Base-by-base conservation (phyloP, 306 rosid species). In the Gastrolobium villosum region DNA sequence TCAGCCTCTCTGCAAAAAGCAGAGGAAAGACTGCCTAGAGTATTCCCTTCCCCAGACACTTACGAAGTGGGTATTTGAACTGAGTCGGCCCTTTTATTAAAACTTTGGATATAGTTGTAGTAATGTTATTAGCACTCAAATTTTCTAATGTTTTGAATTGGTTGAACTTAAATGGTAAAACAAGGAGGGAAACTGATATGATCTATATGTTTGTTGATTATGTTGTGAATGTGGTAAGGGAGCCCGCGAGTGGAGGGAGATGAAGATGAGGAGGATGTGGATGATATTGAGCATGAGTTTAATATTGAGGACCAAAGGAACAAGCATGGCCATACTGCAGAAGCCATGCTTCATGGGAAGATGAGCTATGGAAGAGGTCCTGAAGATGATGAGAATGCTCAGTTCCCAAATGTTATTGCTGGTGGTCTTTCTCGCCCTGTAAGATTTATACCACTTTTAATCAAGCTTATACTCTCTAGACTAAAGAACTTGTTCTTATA, bases 241-340 rank as follows among this genome's bases (percentile, higher is more conserved):
- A 92, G 99, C 49, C 97, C 99, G 3, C 87, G 99, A 56, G 99
- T 94, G 49, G 92, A 89, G 65, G 99, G 99, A 71, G 99, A 94
- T 53, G 99, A 94, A 0, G 99, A 94, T 40, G 99, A 94, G 78
- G 97, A 94, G 70, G 99, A 86, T 37, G 81, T 90, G 79, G 99
- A 94, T 77, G 99, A 94, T 77, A 92, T 94, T 61, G 99, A 94
- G 55, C 97, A 94, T 49, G 88, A 85, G 32, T 85, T 85, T 5
- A 85, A 85, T 2, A 81, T 81, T 0, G 84, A 79, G 0, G 84
- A 85, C n/a, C 77, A 85, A 67, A 82, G 11, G 81, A 86, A 82
- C 80, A 90, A 84, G 77, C 88, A 86, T 36, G 85, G 85, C 79
- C 86, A 92, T 62, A 14, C 78, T 46, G 89, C 87, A 14, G 97